A percentile compares a stretch with the other conserved stretches of the same genome.
Evolutionary conservation across 768 basidiomycete genomes (phyloP).

Genomic region (Exidia glandulosa): DNA sequence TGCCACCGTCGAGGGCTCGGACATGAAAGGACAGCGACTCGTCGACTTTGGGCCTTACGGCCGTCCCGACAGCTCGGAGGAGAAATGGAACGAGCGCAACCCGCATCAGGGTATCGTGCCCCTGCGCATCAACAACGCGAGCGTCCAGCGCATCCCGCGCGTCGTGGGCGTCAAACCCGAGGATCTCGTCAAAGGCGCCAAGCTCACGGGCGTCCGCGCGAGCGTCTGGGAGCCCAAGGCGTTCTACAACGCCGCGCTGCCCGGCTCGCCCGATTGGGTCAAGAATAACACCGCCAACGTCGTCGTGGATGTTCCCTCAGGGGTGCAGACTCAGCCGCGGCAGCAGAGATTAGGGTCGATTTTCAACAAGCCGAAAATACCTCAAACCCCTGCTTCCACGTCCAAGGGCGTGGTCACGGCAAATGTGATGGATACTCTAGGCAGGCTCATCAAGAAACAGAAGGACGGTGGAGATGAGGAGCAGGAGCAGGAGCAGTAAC

Average conservation of each 20-base stretch:
- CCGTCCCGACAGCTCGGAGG: slow-evolving; percentile 11
- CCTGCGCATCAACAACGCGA: slow-evolving; percentile 19
- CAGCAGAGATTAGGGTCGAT: no score
- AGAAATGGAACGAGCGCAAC: slow-evolving; percentile 16
- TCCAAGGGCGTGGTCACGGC: no score
- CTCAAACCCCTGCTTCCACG: no score
- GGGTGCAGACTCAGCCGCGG: no score
- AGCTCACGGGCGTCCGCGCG: slow-evolving; percentile 21
- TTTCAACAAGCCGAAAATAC: no score
- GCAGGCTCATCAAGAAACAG: no score
- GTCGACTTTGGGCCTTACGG: slow-evolving; percentile 20
- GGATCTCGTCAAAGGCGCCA: slow-evolving; percentile 25
- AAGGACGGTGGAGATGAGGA: no score
- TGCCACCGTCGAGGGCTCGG: slow-evolving; percentile 13
- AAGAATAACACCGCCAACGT: background rate
- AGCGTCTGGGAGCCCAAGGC: slow-evolving; percentile 19
- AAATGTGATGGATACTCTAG: no score
- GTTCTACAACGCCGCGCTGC: slow-evolving; percentile 33
- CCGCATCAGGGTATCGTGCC: slow-evolving; percentile 13
- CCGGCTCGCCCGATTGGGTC: slow-evolving; percentile 42
- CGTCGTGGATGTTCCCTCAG: background rate
- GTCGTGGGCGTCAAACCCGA: slow-evolving; percentile 33
- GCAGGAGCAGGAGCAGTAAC: no score
- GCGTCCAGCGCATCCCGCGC: slow-evolving; percentile 28
- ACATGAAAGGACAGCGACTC: slow-evolving; percentile 3